Conservation (phyloP, 2,329 filamentous ascomycete genomes). For the Pseudogymnoascus sp. region DNA sequence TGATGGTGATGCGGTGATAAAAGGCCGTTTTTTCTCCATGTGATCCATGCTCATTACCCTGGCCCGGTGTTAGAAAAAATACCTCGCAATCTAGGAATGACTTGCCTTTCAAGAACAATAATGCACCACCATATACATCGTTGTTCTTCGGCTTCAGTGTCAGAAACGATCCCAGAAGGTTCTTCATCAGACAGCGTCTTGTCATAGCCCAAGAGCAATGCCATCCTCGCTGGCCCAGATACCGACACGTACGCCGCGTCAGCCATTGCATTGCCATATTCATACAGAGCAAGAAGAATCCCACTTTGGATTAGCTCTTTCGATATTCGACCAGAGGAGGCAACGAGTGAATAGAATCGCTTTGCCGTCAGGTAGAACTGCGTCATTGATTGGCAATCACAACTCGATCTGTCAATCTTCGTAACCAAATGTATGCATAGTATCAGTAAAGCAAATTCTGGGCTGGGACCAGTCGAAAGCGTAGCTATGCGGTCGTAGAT, state of each 20-base stretch:
- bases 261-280: constrained; percentile 13
- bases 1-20: neutral
- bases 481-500: constrained; percentile 7
- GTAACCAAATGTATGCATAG: constrained; percentile 4
- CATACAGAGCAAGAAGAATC: constrained; percentile 16
- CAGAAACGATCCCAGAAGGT: neutral
- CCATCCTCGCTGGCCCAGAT: constrained; percentile 15
- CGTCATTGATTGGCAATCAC: constrained; percentile 1
- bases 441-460: neutral
- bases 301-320: constrained; percentile 14
- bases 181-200: constrained; percentile 8
- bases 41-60: neutral
- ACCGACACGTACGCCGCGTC: constrained; percentile 11
- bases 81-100: neutral
- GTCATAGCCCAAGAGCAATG: constrained; percentile 13
- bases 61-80: neutral
- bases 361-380: constrained; percentile 3
- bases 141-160: neutral
- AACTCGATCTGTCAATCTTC: neutral
- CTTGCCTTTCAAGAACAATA: neutral
- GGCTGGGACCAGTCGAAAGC: neutral
- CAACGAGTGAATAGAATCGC: neutral
- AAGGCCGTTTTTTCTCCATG: neutral
- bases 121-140: neutral
- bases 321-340: constrained; percentile 12